Base-by-base conservation (phyloP, 1,139 yeast species). In the Petasospora fabianii region DNA sequence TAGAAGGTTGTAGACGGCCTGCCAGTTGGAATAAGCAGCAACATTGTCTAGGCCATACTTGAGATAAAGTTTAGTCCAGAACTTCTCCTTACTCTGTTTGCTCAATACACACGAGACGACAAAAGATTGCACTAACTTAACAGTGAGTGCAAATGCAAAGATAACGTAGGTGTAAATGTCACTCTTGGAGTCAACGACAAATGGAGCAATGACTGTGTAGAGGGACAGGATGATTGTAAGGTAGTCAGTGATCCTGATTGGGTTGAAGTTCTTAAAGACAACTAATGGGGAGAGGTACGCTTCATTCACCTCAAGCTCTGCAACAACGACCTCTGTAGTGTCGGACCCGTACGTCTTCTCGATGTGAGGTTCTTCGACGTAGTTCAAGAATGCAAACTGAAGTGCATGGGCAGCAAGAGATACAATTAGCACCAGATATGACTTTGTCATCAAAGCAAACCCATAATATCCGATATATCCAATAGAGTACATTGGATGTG, bases 401-500 rank as follows among this genome's bases (percentile, higher is more conserved):
- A 80, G 69, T 44, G 83, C 74, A 61, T 86, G 96, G 6, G 95
- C 96, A 45, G 79, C 64, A 16, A 85, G 65, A 1, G 95, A 85
- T 27, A 84, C 83, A 22, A 75, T 65, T 48, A 86, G 71, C 8
- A 86, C 80, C 12, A 84, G 73, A 54, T 85, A 84, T 24, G 88
- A 81, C 47, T 85, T 82, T 3, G 92, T 73, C 53, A 86, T 81
- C 45, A 86, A 65, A 2, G 92, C 88, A 56, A 84, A 77, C 1
- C 95, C 96, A 56, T 86, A 86, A 63, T 84, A 86, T 2, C 96
- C 96, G 39, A 86, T 76, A 59, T 86, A 86, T 6, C 96, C 96
- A 39, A 87, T 83, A 0, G 95, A 84, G 60, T 86, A 86, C 96
- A 86, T 86, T 41, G 96, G 96, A 59, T 86, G 96, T 29, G 96